Evolutionary conservation across 768 basidiomycete species (phyloP).

Genomic region (Lactarius quietus): DNA sequence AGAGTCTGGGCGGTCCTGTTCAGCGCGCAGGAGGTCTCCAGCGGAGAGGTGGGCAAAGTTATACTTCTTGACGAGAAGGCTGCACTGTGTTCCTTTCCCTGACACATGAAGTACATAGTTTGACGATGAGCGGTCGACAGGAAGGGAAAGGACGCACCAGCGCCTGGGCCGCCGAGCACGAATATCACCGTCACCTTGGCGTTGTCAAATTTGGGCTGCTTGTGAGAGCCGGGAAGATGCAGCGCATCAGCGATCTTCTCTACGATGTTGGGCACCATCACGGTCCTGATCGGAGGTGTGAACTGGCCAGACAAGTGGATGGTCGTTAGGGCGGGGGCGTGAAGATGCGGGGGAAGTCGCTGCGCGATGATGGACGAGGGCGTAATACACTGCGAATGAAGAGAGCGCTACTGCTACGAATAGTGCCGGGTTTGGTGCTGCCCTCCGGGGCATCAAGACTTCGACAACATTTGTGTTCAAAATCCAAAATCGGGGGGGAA

Average conservation of each 20-base stretch:
- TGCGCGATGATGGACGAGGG: constrained; percentile 54
- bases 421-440: constrained; percentile 59
- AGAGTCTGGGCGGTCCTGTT: constrained; percentile 84
- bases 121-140: constrained; percentile 8
- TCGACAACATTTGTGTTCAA: too few species aligned
- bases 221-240: constrained; percentile 28
- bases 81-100: constrained; percentile 98
- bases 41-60: constrained; percentile 94
- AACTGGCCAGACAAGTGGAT: constrained; percentile 62
- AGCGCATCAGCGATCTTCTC: constrained; percentile 41
- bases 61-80: constrained; percentile 75
- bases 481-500: too few species aligned
- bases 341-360: constrained; percentile 55
- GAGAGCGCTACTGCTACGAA: constrained; percentile 53
- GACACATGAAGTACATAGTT: constrained; percentile 4
- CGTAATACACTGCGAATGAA: constrained; percentile 57
- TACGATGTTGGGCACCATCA: constrained; percentile 39
- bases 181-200: constrained; percentile 83
- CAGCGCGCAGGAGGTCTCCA: constrained; percentile 95
- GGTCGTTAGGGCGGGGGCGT: constrained; percentile 57
- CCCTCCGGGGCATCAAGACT: constrained; percentile 24
- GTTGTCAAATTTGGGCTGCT: constrained; percentile 49
- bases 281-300: constrained; percentile 35
- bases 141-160: constrained; percentile 49
- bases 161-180: constrained; percentile 95